These are phyloP conservation scores for Schrenkiella parvula DNA, from an alignment of 345 rosid species.

Conservation along the genomic window DNA sequence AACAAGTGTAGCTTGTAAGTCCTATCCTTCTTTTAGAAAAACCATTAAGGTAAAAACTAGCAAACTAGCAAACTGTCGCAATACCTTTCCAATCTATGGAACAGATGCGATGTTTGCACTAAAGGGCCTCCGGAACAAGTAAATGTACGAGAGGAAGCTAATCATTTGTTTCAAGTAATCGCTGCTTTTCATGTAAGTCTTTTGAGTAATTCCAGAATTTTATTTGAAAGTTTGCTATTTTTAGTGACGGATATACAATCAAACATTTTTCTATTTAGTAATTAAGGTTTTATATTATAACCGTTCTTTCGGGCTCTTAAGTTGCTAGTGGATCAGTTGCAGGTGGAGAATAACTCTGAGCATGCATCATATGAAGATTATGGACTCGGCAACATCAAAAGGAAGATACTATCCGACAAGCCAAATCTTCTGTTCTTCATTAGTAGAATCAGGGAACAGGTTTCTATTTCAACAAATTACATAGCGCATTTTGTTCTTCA, in stretches of 20 bases:
- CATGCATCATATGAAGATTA: constrained; percentile 43
- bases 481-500: not conserved
- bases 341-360: constrained; percentile 30
- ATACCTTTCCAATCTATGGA: constrained; percentile 7
- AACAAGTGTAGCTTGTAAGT: constrained; percentile 69
- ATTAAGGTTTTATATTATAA: not conserved
- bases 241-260: not conserved
- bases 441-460: constrained; percentile 71
- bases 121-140: constrained; percentile 62
- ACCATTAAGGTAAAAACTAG: not conserved
- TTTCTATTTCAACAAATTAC: constrained; percentile 10
- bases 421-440: constrained; percentile 57
- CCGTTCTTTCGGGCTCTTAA: not conserved
- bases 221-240: not conserved
- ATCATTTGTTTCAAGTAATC: constrained; percentile 59
- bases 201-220: not conserved
- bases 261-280: not conserved
- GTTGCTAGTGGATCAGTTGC: constrained; percentile 7
- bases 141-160: constrained; percentile 68
- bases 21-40: not conserved
- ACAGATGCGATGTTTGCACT: constrained; percentile 81
- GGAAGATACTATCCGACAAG: constrained; percentile 33
- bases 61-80: not conserved
- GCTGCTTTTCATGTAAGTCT: constrained; percentile 49
- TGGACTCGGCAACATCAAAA: constrained; percentile 25